Conservation (phyloP, 106 monocot species). For the Phalaenopsis aphrodite region DNA sequence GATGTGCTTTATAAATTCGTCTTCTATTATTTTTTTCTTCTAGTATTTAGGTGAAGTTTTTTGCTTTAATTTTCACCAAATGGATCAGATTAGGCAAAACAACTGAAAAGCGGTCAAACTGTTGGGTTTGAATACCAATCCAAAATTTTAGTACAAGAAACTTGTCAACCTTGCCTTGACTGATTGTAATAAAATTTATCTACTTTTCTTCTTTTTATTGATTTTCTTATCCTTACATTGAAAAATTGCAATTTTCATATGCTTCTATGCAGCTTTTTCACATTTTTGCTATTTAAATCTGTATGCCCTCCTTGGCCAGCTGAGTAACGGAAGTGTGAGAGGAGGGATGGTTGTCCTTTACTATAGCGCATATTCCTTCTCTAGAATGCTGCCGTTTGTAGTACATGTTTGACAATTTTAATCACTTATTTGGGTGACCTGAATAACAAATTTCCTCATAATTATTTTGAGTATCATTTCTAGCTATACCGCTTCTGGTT, state of each 20-base stretch:
- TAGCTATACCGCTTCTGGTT: no score
- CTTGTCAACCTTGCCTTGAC: not conserved
- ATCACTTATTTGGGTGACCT: not conserved
- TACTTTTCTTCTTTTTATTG: not conserved
- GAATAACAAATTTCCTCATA: not conserved
- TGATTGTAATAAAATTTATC: not conserved
- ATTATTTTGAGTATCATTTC: not conserved
- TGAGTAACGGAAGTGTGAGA: not conserved
- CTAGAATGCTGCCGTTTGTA: not conserved
- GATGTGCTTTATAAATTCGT: not conserved
- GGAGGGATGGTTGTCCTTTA: not conserved
- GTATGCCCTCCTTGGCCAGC: not conserved
- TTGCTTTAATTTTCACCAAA: not conserved
- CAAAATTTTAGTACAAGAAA: not conserved
- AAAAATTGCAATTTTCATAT: not conserved
- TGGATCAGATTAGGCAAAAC: not conserved
- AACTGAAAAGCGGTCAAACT: not conserved
- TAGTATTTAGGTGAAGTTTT: not conserved
- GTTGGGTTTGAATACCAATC: not conserved
- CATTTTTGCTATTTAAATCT: not conserved
- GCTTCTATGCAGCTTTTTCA: not conserved
- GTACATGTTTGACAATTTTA: not conserved
- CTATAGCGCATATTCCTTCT: not conserved
- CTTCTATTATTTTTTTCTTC: not conserved
- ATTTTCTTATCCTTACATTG: no score